phyloP scores from a whole-genome alignment of 768 basidiomycete genomes.

The Russula olivacea region DNA sequence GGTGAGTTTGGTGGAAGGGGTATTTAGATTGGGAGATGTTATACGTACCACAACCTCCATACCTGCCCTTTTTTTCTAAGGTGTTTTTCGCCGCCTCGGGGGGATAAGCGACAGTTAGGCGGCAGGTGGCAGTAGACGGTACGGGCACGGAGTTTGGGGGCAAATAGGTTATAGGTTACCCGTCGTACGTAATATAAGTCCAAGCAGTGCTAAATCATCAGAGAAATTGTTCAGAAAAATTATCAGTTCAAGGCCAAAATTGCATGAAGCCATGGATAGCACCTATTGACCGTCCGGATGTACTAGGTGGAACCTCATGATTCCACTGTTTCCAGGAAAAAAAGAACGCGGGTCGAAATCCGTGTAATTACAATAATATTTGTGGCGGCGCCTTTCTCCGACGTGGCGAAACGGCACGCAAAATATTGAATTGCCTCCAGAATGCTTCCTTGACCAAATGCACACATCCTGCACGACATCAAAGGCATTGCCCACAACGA shows the following conservation, averaged over 20 bases:
- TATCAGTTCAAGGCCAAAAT: not conserved
- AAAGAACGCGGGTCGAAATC: not conserved
- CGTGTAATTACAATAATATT: too few species aligned
- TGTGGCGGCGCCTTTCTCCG: too few species aligned
- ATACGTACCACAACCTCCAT: conserved; percentile 10
- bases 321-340: not conserved
- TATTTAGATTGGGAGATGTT: not conserved
- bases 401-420: too few species aligned
- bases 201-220: not conserved
- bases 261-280: not conserved
- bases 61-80: not conserved
- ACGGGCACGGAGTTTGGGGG: not conserved
- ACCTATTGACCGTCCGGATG: too few species aligned
- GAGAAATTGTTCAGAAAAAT: not conserved
- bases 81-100: not conserved
- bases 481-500: conserved; percentile 74
- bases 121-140: not conserved
- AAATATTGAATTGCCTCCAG: not conserved
- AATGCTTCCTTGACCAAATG: conserved; percentile 33
- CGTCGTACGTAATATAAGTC: not conserved
- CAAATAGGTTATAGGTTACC: not conserved
- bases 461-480: conserved; percentile 66
- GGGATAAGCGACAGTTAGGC: not conserved
- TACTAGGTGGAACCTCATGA: too few species aligned
- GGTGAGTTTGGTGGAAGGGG: not conserved